Evolutionary conservation across 2,329 filamentous ascomycete genomes (phyloP), one percentile per base, ranked within the genome.

Genomic region (Pseudocercospora vitis): DNA sequence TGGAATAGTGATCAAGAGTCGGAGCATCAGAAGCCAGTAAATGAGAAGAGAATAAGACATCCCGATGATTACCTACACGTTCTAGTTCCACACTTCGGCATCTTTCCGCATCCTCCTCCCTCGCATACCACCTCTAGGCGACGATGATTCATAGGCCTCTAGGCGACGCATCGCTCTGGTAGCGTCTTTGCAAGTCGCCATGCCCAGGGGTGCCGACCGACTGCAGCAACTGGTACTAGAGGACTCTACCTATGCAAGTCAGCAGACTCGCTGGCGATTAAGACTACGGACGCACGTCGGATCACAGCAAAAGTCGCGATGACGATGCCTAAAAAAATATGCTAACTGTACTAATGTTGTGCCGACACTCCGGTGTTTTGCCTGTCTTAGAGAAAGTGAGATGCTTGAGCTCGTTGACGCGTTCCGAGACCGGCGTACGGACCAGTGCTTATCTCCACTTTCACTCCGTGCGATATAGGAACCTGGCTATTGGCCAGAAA

Each of bases 381-480:
- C 44, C 44, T 31, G 44, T 16, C 19, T 2, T 7, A 24, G 7
- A 28, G 24, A 46, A 32, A 40, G n/a, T 26, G 24, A 18, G 42
- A 46, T 19, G 35, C 16, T 23, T 18, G 37, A 42, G 37, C 21
- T 23, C 14, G 21, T 18, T 18, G n/a, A n/a, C n/a, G n/a, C n/a
- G n/a, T n/a, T 31, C 44, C 29, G 26, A 32, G 16, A 47, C 44
- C 26, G 44, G n/a, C 28, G 42, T 47, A 18, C 2, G 4, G 8
- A 32, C 26, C 24, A 14, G 21, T 42, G 9, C 37, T 42, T 37
- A 37, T 18, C 33, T 37, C 33, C 33, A 19, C 7, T 9, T n/a
- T 24, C 31, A 47, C 26, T 47, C 44, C 44, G 44, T 47, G 44
- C 24, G 23, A 42, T 42, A 14, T 42, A 42, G 37, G 37, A 21